phyloP scores from a whole-genome alignment of 768 basidiomycete species.

The Russula abietina region DNA sequence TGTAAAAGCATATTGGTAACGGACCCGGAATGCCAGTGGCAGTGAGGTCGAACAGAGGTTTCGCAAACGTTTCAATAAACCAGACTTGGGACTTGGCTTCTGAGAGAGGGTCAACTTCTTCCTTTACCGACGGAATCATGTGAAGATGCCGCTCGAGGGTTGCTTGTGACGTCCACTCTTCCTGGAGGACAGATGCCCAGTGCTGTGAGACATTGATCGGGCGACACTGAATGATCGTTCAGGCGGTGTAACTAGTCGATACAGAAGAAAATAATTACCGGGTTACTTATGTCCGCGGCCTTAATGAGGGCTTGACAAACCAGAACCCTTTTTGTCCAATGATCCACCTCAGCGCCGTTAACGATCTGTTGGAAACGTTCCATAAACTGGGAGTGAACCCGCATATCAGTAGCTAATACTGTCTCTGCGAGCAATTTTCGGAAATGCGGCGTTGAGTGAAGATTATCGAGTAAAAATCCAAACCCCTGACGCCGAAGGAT shows the following conservation, averaged over 20 bases:
- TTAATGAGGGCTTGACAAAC: slow-evolving; percentile 91
- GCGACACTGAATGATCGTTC: slow-evolving; percentile 54
- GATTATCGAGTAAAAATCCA: slow-evolving; percentile 57
- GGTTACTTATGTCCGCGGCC: slow-evolving; percentile 98
- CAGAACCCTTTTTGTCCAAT: slow-evolving; percentile 49
- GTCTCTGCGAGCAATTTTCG: slow-evolving; percentile 73
- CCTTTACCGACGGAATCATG: slow-evolving; percentile 53
- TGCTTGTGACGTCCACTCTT: slow-evolving; percentile 90
- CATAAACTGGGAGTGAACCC: slow-evolving; percentile 84
- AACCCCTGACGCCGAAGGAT: slow-evolving; percentile 79
- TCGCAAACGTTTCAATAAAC: slow-evolving; percentile 78
- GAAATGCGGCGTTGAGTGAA: slow-evolving; percentile 43
- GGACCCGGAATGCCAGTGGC: slow-evolving; percentile 68
- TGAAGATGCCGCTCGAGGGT: slow-evolving; percentile 74
- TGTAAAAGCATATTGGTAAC: slow-evolving; percentile 26
- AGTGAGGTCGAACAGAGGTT: slow-evolving; percentile 76
- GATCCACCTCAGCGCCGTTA: slow-evolving; percentile 35
- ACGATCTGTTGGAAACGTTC: slow-evolving; percentile 49
- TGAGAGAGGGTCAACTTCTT: slow-evolving; percentile 45
- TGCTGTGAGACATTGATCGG: slow-evolving; percentile 87
- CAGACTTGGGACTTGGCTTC: slow-evolving; percentile 83
- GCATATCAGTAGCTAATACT: slow-evolving; percentile 93
- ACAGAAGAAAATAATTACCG: slow-evolving; percentile 49
- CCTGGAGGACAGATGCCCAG: slow-evolving; percentile 84
- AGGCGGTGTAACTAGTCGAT: neutral